Percentiles rank a stretch among this genome's conserved stretches.
These are phyloP conservation scores for Lentinula detonsa DNA, from an alignment of 768 basidiomycete species.

Conservation along the genomic window DNA sequence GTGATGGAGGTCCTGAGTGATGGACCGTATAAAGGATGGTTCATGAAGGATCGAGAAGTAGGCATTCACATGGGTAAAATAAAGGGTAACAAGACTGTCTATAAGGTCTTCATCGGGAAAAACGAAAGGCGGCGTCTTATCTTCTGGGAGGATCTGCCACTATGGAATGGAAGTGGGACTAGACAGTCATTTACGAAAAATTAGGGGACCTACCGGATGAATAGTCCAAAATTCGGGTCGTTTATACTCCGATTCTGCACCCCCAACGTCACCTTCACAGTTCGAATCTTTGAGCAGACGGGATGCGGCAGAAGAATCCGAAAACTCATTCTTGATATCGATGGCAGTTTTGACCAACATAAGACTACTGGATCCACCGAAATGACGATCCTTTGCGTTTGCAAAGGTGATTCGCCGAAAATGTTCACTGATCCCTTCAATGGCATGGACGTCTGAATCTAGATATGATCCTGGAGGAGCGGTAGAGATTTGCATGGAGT, in stretches of 20 bases:
- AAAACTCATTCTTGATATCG: constrained; percentile 31
- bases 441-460: not conserved
- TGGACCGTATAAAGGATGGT: constrained; percentile 38
- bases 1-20: constrained; percentile 31
- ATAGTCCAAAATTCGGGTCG: constrained; percentile 16
- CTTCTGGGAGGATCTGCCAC: constrained; percentile 11
- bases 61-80: constrained; percentile 36
- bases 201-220: constrained; percentile 12
- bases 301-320: not conserved
- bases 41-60: constrained; percentile 45
- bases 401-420: constrained; percentile 2
- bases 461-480: constrained; percentile 4
- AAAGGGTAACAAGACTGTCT: constrained; percentile 38
- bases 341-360: constrained; percentile 29
- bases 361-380: constrained; percentile 26
- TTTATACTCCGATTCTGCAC: not conserved
- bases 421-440: constrained; percentile 2
- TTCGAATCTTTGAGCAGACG: not conserved
- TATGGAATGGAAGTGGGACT: not conserved
- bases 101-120: constrained; percentile 36
- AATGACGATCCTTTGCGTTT: constrained; percentile 17
- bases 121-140: constrained; percentile 13
- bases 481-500: not conserved
- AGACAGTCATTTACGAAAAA: not conserved
- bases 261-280: too few relatives aligned